Base-by-base conservation (phyloP, 495 filamentous ascomycete genomes). In the Talaromyces adpressus region DNA sequence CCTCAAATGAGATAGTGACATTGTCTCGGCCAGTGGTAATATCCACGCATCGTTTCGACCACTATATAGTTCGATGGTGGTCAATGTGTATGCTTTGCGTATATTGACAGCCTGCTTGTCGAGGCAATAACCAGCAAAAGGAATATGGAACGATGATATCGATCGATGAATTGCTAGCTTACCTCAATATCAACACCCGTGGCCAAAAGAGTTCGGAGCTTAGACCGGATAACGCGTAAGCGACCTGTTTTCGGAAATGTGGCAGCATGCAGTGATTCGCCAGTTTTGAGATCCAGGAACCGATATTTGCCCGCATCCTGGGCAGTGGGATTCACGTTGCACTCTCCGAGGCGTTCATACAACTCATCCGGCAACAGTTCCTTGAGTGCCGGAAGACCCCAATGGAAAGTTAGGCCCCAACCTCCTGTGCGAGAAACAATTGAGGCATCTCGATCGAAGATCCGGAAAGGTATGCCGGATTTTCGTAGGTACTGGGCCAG, bases 391-490 rank as follows among this genome's bases (percentile, higher is more conserved):
- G 80, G 73, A 11, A 86, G 72, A 30, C 79, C 77, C 82, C 81
- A 85, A 68, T 87, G 82, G 60, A 87, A 75, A 0, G 85, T 86
- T 11, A 87, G 71, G 4, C 81, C 84, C 84, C 84, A 87, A 45
- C 85, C 85, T 30, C 75, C 75, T 6, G 68, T 73, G 4, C 85
- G 77, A 12, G 76, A 69, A 12, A 72, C 68, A 23, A 77, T 66
- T 9, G 71, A 66, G 3, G 70, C 62, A 65, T 87, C 85, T 4
- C 82, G 77, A 59, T 88, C 85, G 67, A 80, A 87, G 22, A 87
- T 75, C 22, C 72, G 65, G 66, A 80, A 84, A 0, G 76, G 67
- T n/a, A 82, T 68, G 16, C 62, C 56, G n/a, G 66, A 65, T 52
- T 78, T 79, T 58, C 78, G 77, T 34, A 87, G 80, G 39, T 77